Evolutionary conservation across 441 rosid species (phyloP), one percentile per base, ranked within the genome.

Genomic region (Adansonia madagascariensis): DNA sequence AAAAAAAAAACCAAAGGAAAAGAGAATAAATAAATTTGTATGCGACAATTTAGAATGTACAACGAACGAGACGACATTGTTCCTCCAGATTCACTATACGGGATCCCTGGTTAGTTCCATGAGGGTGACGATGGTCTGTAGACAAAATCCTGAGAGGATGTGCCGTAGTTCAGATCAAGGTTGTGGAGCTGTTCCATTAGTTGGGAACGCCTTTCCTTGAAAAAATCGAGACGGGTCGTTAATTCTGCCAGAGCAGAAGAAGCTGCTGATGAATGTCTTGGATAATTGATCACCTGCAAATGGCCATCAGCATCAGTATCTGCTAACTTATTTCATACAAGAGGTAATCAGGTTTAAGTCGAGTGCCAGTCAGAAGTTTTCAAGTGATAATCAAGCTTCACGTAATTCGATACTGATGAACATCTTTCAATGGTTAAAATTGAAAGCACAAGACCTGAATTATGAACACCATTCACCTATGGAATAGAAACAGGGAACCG

Each of bases 161-260:
- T 81, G 66, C 93, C 95, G 3, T 94, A 91, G 84, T 89, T 91
- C 80, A 88, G 81, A 84, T 94, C 97, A 6, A 94, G 97, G 85
- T 89, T 91, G 80, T 93, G 97, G 76, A 94, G 97, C 84, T 92
- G 98, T 78, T 92, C 98, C 95, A 94, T 94, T 10, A 94, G 89
- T 84, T 94, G 97, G 20, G 97, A 90, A 60, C 98, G 97, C 82
- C 95, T 87, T 87, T 93, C 97, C 86, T 94, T 94, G 91, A 94
- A 94, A 85, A 90, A 94, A 84, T 94, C 98, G 15, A 94, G 97
- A 41, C 98, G 93, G 15, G 91, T 87, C 22, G 97, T 94, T 85
- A 94, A 83, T 88, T 92, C 97, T 78, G 91, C 97, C 78, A 94
- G 76, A 43, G 98, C 94, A 27, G 97, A 90, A 76, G 98, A 90